Conservation (phyloP, 2,329 filamentous ascomycete genomes). For the Monilinia aucupariae region DNA sequence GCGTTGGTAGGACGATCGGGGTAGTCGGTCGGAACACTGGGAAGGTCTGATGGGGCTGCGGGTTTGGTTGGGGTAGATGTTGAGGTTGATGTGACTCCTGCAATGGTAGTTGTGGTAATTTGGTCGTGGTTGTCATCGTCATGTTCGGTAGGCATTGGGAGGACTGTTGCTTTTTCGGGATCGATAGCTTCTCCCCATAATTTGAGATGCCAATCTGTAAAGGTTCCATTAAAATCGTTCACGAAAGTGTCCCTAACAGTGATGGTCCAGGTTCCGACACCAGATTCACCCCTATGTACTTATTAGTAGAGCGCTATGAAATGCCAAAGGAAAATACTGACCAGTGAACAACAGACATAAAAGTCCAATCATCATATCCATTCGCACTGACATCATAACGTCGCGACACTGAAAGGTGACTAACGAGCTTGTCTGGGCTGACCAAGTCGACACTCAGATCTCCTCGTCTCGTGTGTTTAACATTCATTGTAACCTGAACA, state of each 20-base stretch:
- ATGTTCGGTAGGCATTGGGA: slow-evolving; percentile 75
- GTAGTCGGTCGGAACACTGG: slow-evolving; percentile 53
- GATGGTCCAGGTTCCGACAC: slow-evolving; percentile 84
- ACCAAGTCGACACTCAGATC: slow-evolving; percentile 89
- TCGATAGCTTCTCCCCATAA: slow-evolving; percentile 90
- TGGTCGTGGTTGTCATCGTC: slow-evolving; percentile 79
- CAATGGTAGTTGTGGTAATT: slow-evolving; percentile 59
- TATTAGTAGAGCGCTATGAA: slow-evolving; percentile 34
- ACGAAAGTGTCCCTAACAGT: slow-evolving; percentile 77
- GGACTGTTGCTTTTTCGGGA: slow-evolving; percentile 60
- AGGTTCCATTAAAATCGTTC: slow-evolving; percentile 71
- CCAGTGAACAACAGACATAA: slow-evolving; percentile 98
- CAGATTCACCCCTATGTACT: slow-evolving; percentile 69
- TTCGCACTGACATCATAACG: slow-evolving; percentile 56
- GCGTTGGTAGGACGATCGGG: slow-evolving; percentile 55
- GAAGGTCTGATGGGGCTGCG: slow-evolving; percentile 23
- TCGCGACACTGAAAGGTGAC: slow-evolving; percentile 74
- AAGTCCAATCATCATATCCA: slow-evolving; percentile 94
- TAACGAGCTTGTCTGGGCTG: slow-evolving; percentile 75
- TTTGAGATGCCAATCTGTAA: slow-evolving; percentile 88
- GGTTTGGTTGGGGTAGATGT: slow-evolving; percentile 44
- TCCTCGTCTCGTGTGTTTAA: slow-evolving; percentile 78
- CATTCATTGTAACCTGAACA: slow-evolving; percentile 96
- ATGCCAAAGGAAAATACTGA: slow-evolving; percentile 41
- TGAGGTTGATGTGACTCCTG: slow-evolving; percentile 39